Base-by-base conservation (phyloP, 2,329 filamentous ascomycete species). In the Microdochium bolleyi region DNA sequence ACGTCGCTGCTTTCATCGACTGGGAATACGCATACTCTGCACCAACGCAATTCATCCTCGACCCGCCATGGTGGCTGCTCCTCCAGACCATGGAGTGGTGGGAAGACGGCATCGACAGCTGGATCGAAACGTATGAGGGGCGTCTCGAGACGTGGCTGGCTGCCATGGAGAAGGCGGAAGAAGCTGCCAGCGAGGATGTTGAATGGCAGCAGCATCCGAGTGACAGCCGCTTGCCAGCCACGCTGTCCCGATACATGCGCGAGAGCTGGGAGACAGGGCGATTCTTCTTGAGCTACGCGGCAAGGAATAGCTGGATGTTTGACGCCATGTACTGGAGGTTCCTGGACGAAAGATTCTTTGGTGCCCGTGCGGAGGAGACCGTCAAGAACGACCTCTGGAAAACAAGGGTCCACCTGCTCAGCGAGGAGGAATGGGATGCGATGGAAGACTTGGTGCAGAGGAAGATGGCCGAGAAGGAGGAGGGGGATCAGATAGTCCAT, bases 61-160 rank as follows among this genome's bases (percentile, higher is more conserved):
- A 67, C 49, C 65, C 68, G 2, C 70, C 70, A 0, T 72, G 67
- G 68, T 73, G 68, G 70, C 57, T 73, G 1, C 61, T 73, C 1
- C 54, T 72, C 2, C 53, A 65, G 10, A 41, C 50, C 14, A 61
- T 64, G 0, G 68, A 73, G 32, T 55, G 56, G 14, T 73, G 70
- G 68, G 16, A 49, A 1, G 52, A 50, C 2, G 68, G 65, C 1
- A 57, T 68, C 16, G 56, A 58, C 1, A 51, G 56, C 9, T 74
- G 69, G 66, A 58, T 53, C 7, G 49, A 58, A 5, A 51, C 48
- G 1, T 74, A 72, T 52, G 66, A 66, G 27, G 38, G 24, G 2
- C 66, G 65, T 0, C 56, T 73, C 0, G 10, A 61, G 22, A 69
- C 59, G 2, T 74, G 67, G 52, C 55, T 75, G 0, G 32, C 48